Evolutionary conservation across 164 flowering plant species (phyloP).

Genomic region (Stephania cephalantha): DNA sequence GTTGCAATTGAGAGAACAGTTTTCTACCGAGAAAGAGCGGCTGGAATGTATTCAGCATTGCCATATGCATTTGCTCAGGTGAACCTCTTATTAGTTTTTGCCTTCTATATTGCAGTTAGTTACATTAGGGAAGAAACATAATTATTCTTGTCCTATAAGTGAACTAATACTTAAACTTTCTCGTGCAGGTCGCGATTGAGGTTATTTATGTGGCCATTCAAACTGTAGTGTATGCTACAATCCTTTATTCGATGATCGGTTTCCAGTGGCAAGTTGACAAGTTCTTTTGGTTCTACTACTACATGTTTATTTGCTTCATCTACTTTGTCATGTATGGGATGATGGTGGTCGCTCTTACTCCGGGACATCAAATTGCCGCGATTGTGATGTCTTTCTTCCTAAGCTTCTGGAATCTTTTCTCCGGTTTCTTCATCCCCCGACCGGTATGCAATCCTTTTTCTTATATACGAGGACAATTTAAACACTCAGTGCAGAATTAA

Average conservation of each 20-base stretch:
- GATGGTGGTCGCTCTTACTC: conserved; percentile 59
- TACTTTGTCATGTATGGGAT: conserved; percentile 48
- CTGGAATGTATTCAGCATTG: conserved; percentile 51
- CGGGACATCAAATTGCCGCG: conserved; percentile 45
- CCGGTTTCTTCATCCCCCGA: conserved; percentile 54
- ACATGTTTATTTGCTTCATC: conserved; percentile 43
- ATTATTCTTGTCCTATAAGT: neutral
- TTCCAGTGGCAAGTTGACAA: conserved; percentile 38
- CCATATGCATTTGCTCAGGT: conserved; percentile 53
- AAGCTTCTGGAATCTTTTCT: conserved; percentile 57
- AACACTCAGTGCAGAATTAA: too few species aligned
- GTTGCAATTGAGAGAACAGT: conserved; percentile 56
- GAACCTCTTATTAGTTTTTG: neutral
- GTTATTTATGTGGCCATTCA: conserved; percentile 40
- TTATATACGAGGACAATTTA: neutral
- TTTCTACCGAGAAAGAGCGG: conserved; percentile 62
- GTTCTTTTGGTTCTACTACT: conserved; percentile 46
- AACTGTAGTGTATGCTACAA: conserved; percentile 32
- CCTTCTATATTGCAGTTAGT: neutral
- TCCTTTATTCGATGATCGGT: conserved; percentile 53
- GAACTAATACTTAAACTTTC: neutral
- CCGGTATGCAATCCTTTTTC: conserved; percentile 29
- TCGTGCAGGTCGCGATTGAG: conserved; percentile 50
- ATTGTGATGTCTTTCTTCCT: conserved; percentile 51
- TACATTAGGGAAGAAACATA: neutral